Conservation (phyloP, 2,329 filamentous ascomycete species). For the Exophiala calicioides region DNA sequence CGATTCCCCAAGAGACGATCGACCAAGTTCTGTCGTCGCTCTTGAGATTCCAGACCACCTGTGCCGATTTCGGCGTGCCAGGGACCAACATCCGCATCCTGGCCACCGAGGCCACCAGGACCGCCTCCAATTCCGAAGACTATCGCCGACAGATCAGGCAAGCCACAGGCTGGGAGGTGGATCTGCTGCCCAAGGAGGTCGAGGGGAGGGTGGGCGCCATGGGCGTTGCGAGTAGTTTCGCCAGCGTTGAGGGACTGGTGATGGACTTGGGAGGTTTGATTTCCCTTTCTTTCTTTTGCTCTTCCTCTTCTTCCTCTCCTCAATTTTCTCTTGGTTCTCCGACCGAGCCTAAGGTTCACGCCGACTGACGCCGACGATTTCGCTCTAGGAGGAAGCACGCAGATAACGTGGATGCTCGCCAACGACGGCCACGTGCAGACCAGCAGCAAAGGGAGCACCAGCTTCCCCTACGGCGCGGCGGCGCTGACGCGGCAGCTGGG, state of each 20-base stretch:
- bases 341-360: not conserved
- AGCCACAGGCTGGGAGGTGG: slow-evolving; percentile 67
- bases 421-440: slow-evolving; percentile 52
- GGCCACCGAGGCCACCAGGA: slow-evolving; percentile 86
- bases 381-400: slow-evolving; percentile 45
- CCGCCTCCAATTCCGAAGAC: slow-evolving; percentile 69
- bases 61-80: slow-evolving; percentile 68
- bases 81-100: slow-evolving; percentile 68
- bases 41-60: slow-evolving; percentile 70
- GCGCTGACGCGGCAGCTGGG: slow-evolving; percentile 60
- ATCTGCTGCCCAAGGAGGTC: slow-evolving; percentile 73
- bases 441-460: slow-evolving; percentile 59
- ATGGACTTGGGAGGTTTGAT: slow-evolving; percentile 70
- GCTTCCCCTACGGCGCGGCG: slow-evolving; percentile 70
- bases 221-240: slow-evolving; percentile 76
- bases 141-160: slow-evolving; percentile 69
- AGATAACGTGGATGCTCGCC: slow-evolving; percentile 67
- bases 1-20: slow-evolving; percentile 63
- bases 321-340: not conserved
- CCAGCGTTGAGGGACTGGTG: slow-evolving; percentile 71
- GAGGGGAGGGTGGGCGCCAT: slow-evolving; percentile 82
- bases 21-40: slow-evolving; percentile 66
- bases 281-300: not conserved
- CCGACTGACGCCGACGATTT: not conserved
- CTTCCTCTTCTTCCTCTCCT: not conserved